Evolutionary conservation across 1,139 yeast genomes (phyloP), one percentile per base, ranked within the genome.

Genomic region (Keqinozyma sinolaborantium): DNA sequence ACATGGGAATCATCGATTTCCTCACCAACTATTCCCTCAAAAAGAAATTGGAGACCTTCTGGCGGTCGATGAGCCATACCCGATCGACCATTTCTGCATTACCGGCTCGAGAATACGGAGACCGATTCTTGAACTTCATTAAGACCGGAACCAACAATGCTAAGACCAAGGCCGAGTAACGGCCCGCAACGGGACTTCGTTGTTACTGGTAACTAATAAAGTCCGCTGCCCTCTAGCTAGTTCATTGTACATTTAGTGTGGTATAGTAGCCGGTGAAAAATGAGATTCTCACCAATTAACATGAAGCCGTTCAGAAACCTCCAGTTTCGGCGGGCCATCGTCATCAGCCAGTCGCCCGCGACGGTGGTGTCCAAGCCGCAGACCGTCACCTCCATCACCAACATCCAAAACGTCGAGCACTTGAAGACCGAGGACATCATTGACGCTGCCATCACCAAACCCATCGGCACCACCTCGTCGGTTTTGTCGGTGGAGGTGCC

Each of bases 1-100:
- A 90, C 51, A 62, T 94, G 46, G 98, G 98, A 10, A 81, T 94
- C 29, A 94, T 94, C 48, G 99, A 94, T 53, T 90, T 95, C 58
- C 65, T 94, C 42, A 94, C 98, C 0, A 78, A 82, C 38, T 94
- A 94, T 52, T 83, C 88, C 1, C 57, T 82, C 16, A 61, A 78
- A 45, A 94, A 94, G 53, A 72, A 76, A 39, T 55, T 88, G 29
- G 99, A 94, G 53, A 92, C 98, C 0, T 77, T 86, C 44, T 84
- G 90, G 80, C 73, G 96, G 54, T 70, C 85, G 7, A 48, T 94
- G 24, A 73, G 77, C 24, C 87, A 87, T 51, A 72, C 79, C 21
- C 65, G 90, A 37, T 70, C 70, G 27, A 73, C 83, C 2, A 82
- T 92, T 4, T 85, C 95, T 42, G 95, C 98, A 0, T 70, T 94